Evolutionary conservation across 225 moss, liverwort and hornwort genomes (phyloP), one percentile per base, ranked within the genome.

Genomic region (Physcomitrellopsis africana): DNA sequence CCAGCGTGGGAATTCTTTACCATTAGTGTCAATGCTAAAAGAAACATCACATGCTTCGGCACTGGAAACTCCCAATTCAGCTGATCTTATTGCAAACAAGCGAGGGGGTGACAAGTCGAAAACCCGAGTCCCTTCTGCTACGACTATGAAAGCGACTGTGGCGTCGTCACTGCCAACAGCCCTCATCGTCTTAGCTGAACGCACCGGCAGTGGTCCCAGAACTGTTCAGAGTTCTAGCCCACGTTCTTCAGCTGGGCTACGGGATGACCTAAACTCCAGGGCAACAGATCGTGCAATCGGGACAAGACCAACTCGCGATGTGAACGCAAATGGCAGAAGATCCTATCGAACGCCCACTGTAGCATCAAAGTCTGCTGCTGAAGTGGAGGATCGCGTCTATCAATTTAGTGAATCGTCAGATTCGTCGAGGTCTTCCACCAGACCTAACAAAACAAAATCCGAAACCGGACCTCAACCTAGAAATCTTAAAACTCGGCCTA

Each of bases 11-110:
- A 64, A 76, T 59, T 80, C 80, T 37, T 80, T 70, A 20, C 61
- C 77, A 23, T 54, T 84, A 17, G 66, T 77, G 67, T 81, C 81
- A 13, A 49, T 84, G 74, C 77, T 79, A 18, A 77, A 84, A 67
- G 74, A 37, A 2, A 37, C 32, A 37, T 37, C 77, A 41, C 76
- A 72, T 67, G 78, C 70, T 19, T 49, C 76, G 71, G 67, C 81
- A n/a, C 52, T 68, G 44, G 76, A 83, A 20, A 51, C 72, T 76
- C 17, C 61, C 19, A 76, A 59, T 41, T 17, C 62, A 37, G 43
- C 3, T 49, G 37, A 41, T 45, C 5, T 37, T 4, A 4, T 37
- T 37, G 27, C 29, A 52, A 51, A 51, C 73, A 82, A 64, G 77
- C 63, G 56, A 72, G 73, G 60, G 11, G 69, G 20, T 24, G 55